Percentiles rank a stretch among this genome's conserved stretches.
Conservation (phyloP, 495 filamentous ascomycete species). For the Aspergillus campestris region DNA sequence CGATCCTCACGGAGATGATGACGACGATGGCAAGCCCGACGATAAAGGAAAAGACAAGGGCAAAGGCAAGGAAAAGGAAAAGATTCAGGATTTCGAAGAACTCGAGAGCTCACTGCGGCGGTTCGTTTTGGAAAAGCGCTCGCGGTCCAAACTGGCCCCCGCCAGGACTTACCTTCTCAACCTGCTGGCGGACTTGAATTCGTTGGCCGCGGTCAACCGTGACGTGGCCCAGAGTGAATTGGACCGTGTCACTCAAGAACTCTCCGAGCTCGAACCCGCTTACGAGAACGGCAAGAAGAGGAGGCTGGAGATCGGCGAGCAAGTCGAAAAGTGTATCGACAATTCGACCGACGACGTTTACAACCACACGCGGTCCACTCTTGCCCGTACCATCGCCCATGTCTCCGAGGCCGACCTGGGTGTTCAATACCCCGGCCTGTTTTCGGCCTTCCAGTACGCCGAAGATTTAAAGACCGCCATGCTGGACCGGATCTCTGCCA, state of each 20-base stretch:
- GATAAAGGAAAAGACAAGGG: conserved; percentile 54
- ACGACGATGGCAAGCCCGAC: conserved; percentile 37
- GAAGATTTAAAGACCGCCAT: conserved; percentile 90
- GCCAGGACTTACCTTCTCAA: conserved; percentile 96
- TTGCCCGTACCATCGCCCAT: conserved; percentile 60
- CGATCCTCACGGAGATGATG: conserved; percentile 46
- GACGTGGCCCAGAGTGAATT: conserved; percentile 82
- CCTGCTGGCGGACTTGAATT: conserved; percentile 74
- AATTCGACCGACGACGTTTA: conserved; percentile 78
- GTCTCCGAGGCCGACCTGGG: conserved; percentile 72
- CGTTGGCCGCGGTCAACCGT: conserved; percentile 75
- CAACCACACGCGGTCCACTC: conserved; percentile 62
- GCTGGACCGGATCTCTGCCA: conserved; percentile 72
- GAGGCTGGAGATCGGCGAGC: conserved; percentile 69
- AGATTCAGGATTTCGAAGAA: conserved; percentile 78
- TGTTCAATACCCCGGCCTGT: conserved; percentile 77
- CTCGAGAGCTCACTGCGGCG: conserved; percentile 81
- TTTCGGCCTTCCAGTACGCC: conserved; percentile 81
- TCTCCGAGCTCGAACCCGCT: conserved; percentile 73
- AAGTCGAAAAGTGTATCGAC: conserved; percentile 75
- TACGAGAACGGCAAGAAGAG: conserved; percentile 79
- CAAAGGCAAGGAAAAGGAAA: conserved; percentile 84
- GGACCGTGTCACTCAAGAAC: conserved; percentile 70
- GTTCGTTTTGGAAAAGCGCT: conserved; percentile 94
- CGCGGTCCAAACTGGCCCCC: conserved; percentile 89